Evolutionary conservation across 2,329 filamentous ascomycete species (phyloP).

Genomic region (Claviceps sp.): DNA sequence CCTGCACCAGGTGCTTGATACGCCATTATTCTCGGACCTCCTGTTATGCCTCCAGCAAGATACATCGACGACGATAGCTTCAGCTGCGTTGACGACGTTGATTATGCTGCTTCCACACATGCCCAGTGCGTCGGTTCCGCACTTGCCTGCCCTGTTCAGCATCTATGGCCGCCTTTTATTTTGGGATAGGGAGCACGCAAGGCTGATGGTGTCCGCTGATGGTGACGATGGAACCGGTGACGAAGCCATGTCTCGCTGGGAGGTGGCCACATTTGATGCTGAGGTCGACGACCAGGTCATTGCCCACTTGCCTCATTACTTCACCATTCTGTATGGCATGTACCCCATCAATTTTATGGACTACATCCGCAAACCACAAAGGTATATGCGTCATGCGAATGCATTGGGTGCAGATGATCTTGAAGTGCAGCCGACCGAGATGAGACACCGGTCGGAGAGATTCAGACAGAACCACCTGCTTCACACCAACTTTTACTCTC

Average conservation of each 20-base stretch:
- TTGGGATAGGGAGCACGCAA: constrained; percentile 49
- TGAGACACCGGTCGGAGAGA: constrained; percentile 60
- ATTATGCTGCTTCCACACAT: constrained; percentile 78
- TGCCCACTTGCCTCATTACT: constrained; percentile 59
- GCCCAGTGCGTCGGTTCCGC: constrained; percentile 54
- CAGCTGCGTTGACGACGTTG: constrained; percentile 57
- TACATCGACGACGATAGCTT: constrained; percentile 64
- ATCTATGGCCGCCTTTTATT: constrained; percentile 70
- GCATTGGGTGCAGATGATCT: constrained; percentile 58
- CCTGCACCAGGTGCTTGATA: constrained; percentile 59
- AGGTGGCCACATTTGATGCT: constrained; percentile 47
- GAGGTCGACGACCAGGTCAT: constrained; percentile 49
- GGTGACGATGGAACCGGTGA: constrained; percentile 20
- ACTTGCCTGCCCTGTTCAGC: constrained; percentile 63
- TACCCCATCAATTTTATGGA: constrained; percentile 80
- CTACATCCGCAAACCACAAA: constrained; percentile 71
- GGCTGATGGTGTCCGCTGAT: constrained; percentile 21
- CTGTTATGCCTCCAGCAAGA: constrained; percentile 64
- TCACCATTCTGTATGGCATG: constrained; percentile 69
- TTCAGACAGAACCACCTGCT: constrained; percentile 62
- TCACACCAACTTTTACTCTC: constrained; percentile 73
- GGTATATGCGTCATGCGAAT: constrained; percentile 61
- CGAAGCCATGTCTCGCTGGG: constrained; percentile 38
- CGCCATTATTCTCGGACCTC: constrained; percentile 56
- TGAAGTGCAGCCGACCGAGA: constrained; percentile 65